Evolutionary conservation across 441 rosid species (phyloP).

Genomic region (Bocquillonia castaneifolia): DNA sequence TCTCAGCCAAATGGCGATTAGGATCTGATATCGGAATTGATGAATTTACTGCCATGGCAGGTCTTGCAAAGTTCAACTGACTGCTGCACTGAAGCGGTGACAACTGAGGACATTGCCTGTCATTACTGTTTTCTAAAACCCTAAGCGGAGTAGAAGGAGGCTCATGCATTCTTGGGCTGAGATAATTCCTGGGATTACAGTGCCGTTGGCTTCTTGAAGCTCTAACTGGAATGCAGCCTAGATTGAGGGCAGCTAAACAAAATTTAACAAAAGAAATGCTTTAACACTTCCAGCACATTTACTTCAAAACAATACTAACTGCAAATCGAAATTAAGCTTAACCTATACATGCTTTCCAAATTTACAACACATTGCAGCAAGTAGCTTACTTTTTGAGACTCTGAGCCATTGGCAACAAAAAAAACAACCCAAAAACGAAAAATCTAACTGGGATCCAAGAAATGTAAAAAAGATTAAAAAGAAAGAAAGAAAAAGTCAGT

Average conservation of each 20-base stretch:
- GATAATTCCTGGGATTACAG: slow-evolving; percentile 71
- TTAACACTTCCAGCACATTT: background rate
- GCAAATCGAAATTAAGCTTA: slow-evolving; percentile 8
- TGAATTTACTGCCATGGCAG: slow-evolving; percentile 23
- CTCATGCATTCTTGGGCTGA: slow-evolving; percentile 58
- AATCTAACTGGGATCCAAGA: slow-evolving; percentile 21
- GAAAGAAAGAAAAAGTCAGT: slow-evolving; percentile 10
- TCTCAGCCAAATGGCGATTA: slow-evolving; percentile 23
- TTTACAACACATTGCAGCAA: background rate
- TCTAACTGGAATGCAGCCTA: slow-evolving; percentile 86
- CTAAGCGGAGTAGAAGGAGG: slow-evolving; percentile 38
- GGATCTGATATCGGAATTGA: slow-evolving; percentile 31
- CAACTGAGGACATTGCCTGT: slow-evolving; percentile 28
- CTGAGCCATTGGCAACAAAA: background rate
- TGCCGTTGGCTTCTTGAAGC: slow-evolving; percentile 98
- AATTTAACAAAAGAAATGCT: slow-evolving; percentile 5
- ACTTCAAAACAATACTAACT: background rate
- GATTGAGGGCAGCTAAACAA: slow-evolving; percentile 81
- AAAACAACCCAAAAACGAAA: slow-evolving; percentile 15
- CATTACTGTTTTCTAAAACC: slow-evolving; percentile 27
- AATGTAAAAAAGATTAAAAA: background rate
- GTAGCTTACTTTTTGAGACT: background rate
- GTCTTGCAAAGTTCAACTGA: slow-evolving; percentile 35
- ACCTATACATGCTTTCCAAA: background rate
- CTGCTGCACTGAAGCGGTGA: slow-evolving; percentile 27